Percentiles rank a stretch among this genome's conserved stretches.
These are phyloP conservation scores for Solanum piurae DNA, from an alignment of 257 asterid species.

Conservation along the genomic window DNA sequence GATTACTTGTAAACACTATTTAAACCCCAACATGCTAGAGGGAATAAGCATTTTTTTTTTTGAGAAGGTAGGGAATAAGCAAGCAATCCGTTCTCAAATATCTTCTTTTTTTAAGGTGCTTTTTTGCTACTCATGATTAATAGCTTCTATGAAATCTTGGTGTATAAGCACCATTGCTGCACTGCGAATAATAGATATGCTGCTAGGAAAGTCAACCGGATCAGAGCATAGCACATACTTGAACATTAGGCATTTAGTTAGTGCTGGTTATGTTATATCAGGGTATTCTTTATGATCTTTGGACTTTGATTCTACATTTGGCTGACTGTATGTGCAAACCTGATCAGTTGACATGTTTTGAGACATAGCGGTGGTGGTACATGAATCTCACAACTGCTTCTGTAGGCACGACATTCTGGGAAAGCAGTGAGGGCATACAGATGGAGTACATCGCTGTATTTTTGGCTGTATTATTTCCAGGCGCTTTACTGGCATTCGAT, in stretches of 20 bases:
- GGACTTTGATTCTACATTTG: background rate
- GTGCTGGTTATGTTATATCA: background rate
- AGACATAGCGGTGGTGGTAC: background rate
- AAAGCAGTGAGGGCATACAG: slow-evolving; percentile 77
- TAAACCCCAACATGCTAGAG: background rate
- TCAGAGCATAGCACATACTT: background rate
- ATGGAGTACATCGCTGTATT: slow-evolving; percentile 79
- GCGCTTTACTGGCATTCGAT: slow-evolving; percentile 88
- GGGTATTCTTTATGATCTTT: background rate
- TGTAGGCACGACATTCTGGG: slow-evolving; percentile 28
- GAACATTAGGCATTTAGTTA: background rate
- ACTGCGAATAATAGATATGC: background rate
- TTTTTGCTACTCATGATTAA: background rate
- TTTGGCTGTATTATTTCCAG: slow-evolving; percentile 72
- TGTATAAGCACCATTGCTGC: background rate
- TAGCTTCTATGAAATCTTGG: background rate
- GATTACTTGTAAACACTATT: background rate
- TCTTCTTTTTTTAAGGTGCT: background rate
- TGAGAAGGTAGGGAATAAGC: background rate
- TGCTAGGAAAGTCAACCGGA: background rate
- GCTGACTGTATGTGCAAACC: background rate
- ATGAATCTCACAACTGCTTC: slow-evolving; percentile 15
- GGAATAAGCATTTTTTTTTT: background rate
- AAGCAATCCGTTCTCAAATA: background rate
- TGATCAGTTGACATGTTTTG: background rate